phyloP scores from a whole-genome alignment of 2,329 filamentous ascomycete species.

The Trichoderma aggressivum region DNA sequence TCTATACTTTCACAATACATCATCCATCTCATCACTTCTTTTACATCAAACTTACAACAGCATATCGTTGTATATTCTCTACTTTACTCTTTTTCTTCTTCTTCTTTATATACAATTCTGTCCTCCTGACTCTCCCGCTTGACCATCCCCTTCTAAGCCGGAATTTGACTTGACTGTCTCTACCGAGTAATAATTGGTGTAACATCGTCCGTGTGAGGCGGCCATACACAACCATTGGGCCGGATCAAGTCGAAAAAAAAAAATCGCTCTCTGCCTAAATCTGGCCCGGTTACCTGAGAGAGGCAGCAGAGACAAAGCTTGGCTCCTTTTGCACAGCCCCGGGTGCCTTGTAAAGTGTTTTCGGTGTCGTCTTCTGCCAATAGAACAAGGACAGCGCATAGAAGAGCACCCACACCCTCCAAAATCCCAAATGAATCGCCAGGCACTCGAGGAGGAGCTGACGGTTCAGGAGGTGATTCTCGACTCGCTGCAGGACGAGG shows the following conservation, averaged over 20 bases:
- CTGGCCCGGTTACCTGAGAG: neutral
- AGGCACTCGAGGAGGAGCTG: slow-evolving; percentile 40
- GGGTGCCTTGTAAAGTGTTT: neutral
- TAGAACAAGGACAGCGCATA: slow-evolving; percentile 8
- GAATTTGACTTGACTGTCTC: neutral
- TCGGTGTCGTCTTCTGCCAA: neutral
- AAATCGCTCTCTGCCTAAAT: neutral
- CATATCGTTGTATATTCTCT: neutral
- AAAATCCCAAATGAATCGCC: slow-evolving; percentile 20
- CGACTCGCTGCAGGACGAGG: slow-evolving; percentile 35
- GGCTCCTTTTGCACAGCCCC: neutral
- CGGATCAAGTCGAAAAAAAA: neutral
- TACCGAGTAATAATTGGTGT: neutral
- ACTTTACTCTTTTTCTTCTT: neutral
- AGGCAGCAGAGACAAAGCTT: neutral
- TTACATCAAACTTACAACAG: neutral
- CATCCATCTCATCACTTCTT: neutral
- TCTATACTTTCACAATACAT: neutral
- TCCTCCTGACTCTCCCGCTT: neutral
- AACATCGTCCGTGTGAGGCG: neutral
- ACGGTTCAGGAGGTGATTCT: slow-evolving; percentile 43
- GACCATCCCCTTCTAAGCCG: neutral
- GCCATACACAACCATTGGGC: neutral
- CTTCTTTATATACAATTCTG: neutral
- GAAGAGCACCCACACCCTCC: neutral